These are phyloP conservation scores for Eutrema heterophyllum DNA, from an alignment of 345 rosid genomes.

Conservation along the genomic window DNA sequence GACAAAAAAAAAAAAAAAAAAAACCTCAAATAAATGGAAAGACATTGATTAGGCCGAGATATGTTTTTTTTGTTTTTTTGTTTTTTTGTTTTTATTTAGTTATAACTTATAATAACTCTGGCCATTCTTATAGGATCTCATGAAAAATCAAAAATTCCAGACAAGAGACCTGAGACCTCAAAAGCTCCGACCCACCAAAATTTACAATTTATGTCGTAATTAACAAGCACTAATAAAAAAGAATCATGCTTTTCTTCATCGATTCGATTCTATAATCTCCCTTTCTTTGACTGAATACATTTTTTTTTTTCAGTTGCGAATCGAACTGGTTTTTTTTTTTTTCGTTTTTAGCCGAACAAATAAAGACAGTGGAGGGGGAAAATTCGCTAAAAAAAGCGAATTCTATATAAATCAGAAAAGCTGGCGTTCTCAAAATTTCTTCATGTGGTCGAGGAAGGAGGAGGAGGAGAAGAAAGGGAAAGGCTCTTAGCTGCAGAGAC, in stretches of 20 bases:
- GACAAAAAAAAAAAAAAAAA: neutral
- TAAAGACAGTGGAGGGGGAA: neutral
- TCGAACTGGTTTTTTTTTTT: conserved; percentile 15
- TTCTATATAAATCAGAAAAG: conserved; percentile 11
- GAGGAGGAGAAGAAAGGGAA: conserved; percentile 22
- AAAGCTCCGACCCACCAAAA: conserved; percentile 1
- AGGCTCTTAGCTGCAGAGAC: conserved; percentile 19
- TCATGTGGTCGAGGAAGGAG: conserved; percentile 20
- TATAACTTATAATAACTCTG: no score
- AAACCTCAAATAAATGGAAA: neutral
- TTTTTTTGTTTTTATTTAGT: no score
- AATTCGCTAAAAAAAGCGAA: conserved; percentile 9
- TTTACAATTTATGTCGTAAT: neutral
- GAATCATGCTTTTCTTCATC: neutral
- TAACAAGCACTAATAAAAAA: conserved; percentile 7
- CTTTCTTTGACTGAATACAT: conserved; percentile 10
- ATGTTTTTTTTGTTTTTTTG: neutral
- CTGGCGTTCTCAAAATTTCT: conserved; percentile 26
- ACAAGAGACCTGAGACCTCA: conserved; percentile 13
- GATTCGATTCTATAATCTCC: conserved; percentile 16
- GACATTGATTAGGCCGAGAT: neutral
- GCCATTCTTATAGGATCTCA: conserved; percentile 16
- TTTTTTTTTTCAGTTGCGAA: conserved; percentile 3
- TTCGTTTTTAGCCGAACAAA: neutral
- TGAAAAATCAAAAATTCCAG: neutral